A percentile compares a stretch with the other conserved stretches of the same genome.
Conservation (phyloP, 164 flowering plant genomes). For the Tetracentron sinense region DNA sequence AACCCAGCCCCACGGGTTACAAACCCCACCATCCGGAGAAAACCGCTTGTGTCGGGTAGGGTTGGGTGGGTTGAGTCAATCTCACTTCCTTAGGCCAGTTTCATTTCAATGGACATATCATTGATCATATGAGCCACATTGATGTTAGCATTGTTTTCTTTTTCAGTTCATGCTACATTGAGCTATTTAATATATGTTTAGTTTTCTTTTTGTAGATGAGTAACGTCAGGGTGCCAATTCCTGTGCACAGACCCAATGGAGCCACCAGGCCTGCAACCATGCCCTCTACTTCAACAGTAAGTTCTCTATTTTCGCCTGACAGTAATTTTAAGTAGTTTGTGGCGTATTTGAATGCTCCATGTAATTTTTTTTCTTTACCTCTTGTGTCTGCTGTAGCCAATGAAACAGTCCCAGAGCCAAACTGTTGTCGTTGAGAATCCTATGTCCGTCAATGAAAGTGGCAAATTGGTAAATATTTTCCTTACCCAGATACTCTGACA, state of each 20-base stretch:
- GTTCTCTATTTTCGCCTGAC: conserved; percentile 13
- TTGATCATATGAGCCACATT: no score
- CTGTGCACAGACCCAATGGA: conserved; percentile 60
- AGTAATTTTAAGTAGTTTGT: no score
- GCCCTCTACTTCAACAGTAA: conserved; percentile 65
- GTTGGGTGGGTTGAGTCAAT: no score
- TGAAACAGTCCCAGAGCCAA: conserved; percentile 49
- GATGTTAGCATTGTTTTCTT: no score
- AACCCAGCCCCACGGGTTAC: no score
- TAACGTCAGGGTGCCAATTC: conserved; percentile 54
- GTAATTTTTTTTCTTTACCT: background rate
- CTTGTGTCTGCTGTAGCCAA: conserved; percentile 19
- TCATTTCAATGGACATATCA: no score
- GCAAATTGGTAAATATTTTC: conserved; percentile 62
- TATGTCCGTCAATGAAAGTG: conserved; percentile 90
- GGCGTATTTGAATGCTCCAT: no score
- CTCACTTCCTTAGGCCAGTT: no score
- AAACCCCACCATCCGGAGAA: no score
- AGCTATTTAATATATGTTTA: background rate
- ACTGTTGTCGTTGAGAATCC: conserved; percentile 96
- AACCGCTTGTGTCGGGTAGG: no score
- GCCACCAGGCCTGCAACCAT: no score
- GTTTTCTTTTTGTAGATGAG: conserved; percentile 36
- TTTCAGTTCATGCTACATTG: no score
- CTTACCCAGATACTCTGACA: background rate